These are phyloP conservation scores for Aquilaria agallochum DNA, from an alignment of 441 rosid species.

Conservation along the genomic window DNA sequence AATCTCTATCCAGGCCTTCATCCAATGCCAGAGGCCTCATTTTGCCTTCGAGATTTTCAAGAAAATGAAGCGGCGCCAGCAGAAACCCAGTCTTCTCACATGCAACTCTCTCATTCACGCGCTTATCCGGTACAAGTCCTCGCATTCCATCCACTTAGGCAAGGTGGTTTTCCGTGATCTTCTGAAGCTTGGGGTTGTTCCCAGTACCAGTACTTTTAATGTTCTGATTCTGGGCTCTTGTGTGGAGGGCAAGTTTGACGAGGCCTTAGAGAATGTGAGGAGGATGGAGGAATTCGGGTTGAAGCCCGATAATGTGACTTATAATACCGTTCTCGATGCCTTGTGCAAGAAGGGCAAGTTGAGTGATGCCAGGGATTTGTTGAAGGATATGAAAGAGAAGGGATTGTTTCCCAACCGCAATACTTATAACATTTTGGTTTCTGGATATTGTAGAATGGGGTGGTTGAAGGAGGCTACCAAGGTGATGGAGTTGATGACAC, in stretches of 20 bases:
- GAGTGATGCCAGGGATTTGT: slow-evolving; percentile 57
- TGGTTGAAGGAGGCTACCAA: slow-evolving; percentile 69
- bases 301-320: slow-evolving; percentile 58
- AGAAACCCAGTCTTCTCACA: slow-evolving; percentile 62
- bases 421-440: slow-evolving; percentile 62
- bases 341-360: slow-evolving; percentile 76
- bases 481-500: slow-evolving; percentile 68
- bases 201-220: slow-evolving; percentile 55
- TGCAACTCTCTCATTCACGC: slow-evolving; percentile 66
- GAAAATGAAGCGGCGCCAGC: slow-evolving; percentile 53
- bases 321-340: slow-evolving; percentile 69
- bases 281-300: slow-evolving; percentile 57
- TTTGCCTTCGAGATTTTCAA: slow-evolving; percentile 62
- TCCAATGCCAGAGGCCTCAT: slow-evolving; percentile 56
- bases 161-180: slow-evolving; percentile 53
- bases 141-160: slow-evolving; percentile 44
- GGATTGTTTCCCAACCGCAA: slow-evolving; percentile 53
- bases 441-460: slow-evolving; percentile 76
- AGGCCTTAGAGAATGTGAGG: slow-evolving; percentile 41
- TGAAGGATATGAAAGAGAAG: slow-evolving; percentile 61
- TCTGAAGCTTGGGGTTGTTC: slow-evolving; percentile 41
- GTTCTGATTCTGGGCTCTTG: slow-evolving; percentile 73
- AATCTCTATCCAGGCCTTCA: slow-evolving; percentile 56
- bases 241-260: slow-evolving; percentile 47
- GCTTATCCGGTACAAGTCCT: slow-evolving; percentile 62